These are phyloP conservation scores for Blastocystis sp. DNA, from an alignment of 352 stramenopile species.

Conservation along the genomic window DNA sequence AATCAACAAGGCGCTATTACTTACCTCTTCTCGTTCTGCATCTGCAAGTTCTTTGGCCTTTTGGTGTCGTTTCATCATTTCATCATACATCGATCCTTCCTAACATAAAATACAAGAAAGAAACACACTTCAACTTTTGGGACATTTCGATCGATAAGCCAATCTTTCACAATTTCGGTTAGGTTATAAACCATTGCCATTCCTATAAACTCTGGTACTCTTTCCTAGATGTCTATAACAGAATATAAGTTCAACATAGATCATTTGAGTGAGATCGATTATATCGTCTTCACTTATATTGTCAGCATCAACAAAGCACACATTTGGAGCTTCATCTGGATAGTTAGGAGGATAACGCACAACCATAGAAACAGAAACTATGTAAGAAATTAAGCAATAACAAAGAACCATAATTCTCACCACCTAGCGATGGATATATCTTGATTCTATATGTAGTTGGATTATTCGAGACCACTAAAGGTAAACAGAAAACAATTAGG, in stretches of 20 bases:
- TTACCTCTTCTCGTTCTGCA: not conserved
- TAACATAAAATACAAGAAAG: not conserved
- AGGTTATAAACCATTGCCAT: conserved; percentile 57
- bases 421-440: not conserved
- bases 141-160: conserved; percentile 35
- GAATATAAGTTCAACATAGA: not conserved
- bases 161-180: conserved; percentile 41
- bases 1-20: not conserved
- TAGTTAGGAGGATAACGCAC: conserved; percentile 9
- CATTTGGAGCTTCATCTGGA: conserved; percentile 47
- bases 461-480: not conserved
- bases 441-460: conserved; percentile 33
- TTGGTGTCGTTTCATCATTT: conserved; percentile 30
- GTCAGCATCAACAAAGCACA: conserved; percentile 39
- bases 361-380: conserved; percentile 37
- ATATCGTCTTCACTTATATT: conserved; percentile 46
- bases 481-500: not conserved
- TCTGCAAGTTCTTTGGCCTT: not conserved
- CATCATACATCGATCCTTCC: conserved; percentile 54
- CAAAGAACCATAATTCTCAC: conserved; percentile 11
- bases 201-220: not conserved
- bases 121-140: conserved; percentile 6
- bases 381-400: not conserved
- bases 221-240: not conserved
- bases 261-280: conserved; percentile 40